Conservation (phyloP, 352 stramenopile species). For the Thalassiosira hispida region DNA sequence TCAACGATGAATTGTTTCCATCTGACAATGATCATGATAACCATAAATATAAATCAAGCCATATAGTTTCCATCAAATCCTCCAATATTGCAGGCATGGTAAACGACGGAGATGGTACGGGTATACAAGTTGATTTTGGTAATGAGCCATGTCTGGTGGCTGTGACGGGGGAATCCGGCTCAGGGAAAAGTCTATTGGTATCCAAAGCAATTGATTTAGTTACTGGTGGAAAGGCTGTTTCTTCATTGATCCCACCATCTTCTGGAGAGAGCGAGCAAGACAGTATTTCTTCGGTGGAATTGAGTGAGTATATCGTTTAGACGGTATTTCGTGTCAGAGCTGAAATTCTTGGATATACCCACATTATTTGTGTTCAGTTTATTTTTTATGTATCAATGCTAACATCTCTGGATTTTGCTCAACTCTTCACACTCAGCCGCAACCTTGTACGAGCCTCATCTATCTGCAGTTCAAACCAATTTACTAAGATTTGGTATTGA, state of each 20-base stretch:
- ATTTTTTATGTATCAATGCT: not conserved
- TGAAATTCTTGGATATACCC: not conserved
- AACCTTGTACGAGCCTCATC: conserved; percentile 56
- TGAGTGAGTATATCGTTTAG: conserved; percentile 38
- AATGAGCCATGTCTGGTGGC: conserved; percentile 13
- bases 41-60: conserved; percentile 15
- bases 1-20: not conserved
- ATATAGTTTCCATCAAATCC: conserved; percentile 51
- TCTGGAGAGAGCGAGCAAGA: not conserved
- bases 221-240: conserved; percentile 59
- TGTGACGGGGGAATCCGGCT: conserved; percentile 52
- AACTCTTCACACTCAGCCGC: conserved; percentile 27
- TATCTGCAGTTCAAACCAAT: conserved; percentile 38
- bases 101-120: conserved; percentile 22
- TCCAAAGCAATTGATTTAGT: conserved; percentile 70
- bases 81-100: conserved; percentile 54
- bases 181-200: conserved; percentile 73
- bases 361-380: not conserved
- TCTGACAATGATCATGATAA: not conserved
- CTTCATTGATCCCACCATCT: conserved; percentile 37
- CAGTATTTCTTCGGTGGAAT: conserved; percentile 36
- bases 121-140: conserved; percentile 47
- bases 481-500: conserved; percentile 54
- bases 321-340: too few species aligned
- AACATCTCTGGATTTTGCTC: not conserved